Conservation (phyloP, 2,329 filamentous ascomycete genomes). For the Alternaria postmessia region DNA sequence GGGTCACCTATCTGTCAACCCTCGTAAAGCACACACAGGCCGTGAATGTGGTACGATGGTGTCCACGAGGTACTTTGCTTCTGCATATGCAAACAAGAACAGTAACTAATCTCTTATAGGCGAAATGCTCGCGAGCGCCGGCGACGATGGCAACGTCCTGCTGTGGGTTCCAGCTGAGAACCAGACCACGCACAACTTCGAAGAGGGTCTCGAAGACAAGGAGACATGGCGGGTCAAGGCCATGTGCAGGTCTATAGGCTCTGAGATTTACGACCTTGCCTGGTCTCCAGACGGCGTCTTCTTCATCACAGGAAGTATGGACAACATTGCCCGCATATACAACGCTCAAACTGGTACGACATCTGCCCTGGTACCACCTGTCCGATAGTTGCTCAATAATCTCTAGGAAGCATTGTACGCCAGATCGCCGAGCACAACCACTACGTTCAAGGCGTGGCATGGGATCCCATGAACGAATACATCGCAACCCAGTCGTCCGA, state of each 20-base stretch:
- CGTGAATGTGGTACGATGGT: conserved; percentile 97
- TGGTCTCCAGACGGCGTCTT: conserved; percentile 98
- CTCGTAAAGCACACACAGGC: conserved; percentile 94
- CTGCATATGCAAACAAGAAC: conserved; percentile 12
- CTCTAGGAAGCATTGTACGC: conserved; percentile 64
- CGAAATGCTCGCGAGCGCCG: conserved; percentile 91
- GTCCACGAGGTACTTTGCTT: conserved; percentile 77
- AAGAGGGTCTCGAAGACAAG: conserved; percentile 88
- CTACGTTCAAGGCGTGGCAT: conserved; percentile 97
- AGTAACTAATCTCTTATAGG: conserved; percentile 61
- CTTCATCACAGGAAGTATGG: conserved; percentile 99
- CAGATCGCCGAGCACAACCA: conserved; percentile 98
- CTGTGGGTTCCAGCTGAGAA: conserved; percentile 92
- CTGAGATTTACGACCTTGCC: conserved; percentile 96
- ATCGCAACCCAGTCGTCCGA: conserved; percentile 98
- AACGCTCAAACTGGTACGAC: conserved; percentile 84
- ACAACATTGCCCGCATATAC: conserved; percentile 97
- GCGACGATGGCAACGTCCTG: conserved; percentile 96
- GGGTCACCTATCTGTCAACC: conserved; percentile 90
- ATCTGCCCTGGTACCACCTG: conserved; percentile 14
- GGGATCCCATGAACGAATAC: conserved; percentile 98
- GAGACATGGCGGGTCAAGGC: conserved; percentile 97
- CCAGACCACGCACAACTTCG: conserved; percentile 75
- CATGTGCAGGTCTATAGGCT: conserved; percentile 94
- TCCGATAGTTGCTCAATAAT: conserved; percentile 25